A percentile compares a stretch with the other conserved stretches of the same genome.
phyloP scores from a whole-genome alignment of 2,329 filamentous ascomycete genomes.

The Apiospora sp. region DNA sequence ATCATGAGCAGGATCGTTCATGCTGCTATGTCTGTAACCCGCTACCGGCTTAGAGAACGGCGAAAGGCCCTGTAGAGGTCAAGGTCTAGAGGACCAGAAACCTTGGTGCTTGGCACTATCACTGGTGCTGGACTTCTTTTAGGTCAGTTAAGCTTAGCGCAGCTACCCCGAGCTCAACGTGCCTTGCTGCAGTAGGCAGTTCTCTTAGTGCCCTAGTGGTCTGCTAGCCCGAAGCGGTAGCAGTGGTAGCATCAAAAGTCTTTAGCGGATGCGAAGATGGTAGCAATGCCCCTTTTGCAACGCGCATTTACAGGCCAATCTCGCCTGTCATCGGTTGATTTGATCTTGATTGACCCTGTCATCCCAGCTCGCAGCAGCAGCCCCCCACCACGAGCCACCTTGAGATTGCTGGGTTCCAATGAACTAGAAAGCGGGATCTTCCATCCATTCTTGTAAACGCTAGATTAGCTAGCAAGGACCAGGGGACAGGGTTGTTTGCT shows the following conservation, averaged over 20 bases:
- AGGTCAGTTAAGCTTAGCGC: slow-evolving; percentile 12
- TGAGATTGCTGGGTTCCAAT: slow-evolving; percentile 17
- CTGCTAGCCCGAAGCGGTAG: background rate
- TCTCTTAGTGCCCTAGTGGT: background rate
- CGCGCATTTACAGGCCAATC: slow-evolving; percentile 18
- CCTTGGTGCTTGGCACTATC: slow-evolving; percentile 2
- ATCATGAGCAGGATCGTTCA: slow-evolving; percentile 6
- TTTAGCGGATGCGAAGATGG: background rate
- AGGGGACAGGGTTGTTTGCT: slow-evolving; percentile 9
- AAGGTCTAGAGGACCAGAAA: background rate
- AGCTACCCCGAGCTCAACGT: slow-evolving; percentile 11
- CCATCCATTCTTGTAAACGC: slow-evolving; percentile 5
- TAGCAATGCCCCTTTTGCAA: background rate
- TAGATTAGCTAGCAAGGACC: background rate
- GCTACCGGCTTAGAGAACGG: background rate
- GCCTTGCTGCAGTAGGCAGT: background rate
- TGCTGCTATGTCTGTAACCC: slow-evolving; percentile 13
- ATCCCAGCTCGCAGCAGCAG: background rate
- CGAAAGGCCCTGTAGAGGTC: background rate
- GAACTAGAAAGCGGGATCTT: slow-evolving; percentile 22
- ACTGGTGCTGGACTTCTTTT: background rate
- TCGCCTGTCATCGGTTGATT: slow-evolving; percentile 18
- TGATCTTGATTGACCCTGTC: slow-evolving; percentile 25
- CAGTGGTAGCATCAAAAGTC: background rate
- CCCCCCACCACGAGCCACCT: background rate